Evolutionary conservation across 2,329 filamentous ascomycete genomes (phyloP), one percentile per base, ranked within the genome.

Genomic region (Diaporthe humulicola): DNA sequence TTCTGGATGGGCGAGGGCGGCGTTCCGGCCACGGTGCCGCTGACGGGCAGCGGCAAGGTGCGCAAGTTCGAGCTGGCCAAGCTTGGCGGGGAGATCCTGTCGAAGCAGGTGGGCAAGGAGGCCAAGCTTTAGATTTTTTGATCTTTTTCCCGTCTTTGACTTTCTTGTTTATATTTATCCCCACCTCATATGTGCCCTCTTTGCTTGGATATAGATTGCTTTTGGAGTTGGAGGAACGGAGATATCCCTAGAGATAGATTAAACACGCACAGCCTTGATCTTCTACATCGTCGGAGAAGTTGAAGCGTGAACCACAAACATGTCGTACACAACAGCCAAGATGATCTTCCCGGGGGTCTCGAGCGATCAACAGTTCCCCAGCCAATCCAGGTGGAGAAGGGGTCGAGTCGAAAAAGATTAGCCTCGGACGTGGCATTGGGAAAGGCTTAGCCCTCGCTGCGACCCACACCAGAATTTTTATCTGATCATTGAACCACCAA

Each of bases 11-110:
- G 94, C 0, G 85, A 90, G 77, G 88, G 88, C 60, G 89, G 88
- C 15, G 87, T 92, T 33, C 88, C 90, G 1, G 78, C 78, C 1
- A 84, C 85, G 1, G 86, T 93, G 42, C 92, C 92, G 14, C 84
- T 93, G 79, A 94, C 92, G n/a, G 92, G 92, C 0, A 94, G 92
- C 79, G 92, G 92, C 4, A 94, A 94, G 83, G 90, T 94, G 73
- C 88, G 91, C 79, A 94, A 94, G 84, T 91, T 89, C 78, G 89
- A 91, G 84, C 89, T 91, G 87, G 89, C 89, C 7, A 85, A 87
- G 81, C 77, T 90, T 50, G 89, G 88, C 0, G 87, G 90, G 74
- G 86, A 90, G 77, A 81, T 92, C 30, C 79, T 92, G 79, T 83
- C 86, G 76, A 88, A 86, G 79, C 84, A 84, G 75, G 67, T 52